These are phyloP conservation scores for Leccinum longicurvipes DNA, from an alignment of 768 basidiomycete genomes.

Conservation along the genomic window DNA sequence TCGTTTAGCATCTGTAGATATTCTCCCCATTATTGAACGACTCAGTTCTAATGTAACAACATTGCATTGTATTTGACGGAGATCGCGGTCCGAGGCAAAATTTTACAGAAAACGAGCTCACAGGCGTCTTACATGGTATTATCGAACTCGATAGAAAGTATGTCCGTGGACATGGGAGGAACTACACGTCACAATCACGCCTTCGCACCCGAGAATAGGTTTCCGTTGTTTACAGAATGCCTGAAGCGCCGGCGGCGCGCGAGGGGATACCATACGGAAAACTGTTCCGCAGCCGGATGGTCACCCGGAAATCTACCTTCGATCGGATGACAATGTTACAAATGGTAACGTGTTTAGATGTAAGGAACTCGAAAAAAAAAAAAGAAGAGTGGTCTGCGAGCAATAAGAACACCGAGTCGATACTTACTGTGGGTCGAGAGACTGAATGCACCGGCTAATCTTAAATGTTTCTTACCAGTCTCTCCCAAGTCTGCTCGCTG, in stretches of 20 bases:
- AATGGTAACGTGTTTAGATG: neutral
- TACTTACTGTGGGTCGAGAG: neutral
- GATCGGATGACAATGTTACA: neutral
- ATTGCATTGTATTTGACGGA: slow-evolving; percentile 1
- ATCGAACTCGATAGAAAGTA: neutral
- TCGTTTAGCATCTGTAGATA: neutral
- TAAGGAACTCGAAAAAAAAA: neutral
- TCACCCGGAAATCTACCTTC: neutral
- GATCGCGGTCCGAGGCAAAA: neutral
- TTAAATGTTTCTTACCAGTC: neutral
- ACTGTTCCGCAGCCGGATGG: neutral
- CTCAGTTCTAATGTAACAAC: neutral
- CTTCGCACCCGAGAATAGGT: neutral
- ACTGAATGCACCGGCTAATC: neutral
- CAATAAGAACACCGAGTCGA: neutral
- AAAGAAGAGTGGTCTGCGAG: neutral
- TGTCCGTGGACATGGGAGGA: neutral
- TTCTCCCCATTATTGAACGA: too few species aligned
- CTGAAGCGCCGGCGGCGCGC: neutral
- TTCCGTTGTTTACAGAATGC: neutral
- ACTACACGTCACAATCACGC: neutral
- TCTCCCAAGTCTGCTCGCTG: neutral
- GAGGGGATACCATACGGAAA: neutral
- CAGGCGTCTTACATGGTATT: neutral
- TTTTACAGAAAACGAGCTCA: neutral